Percentiles rank a stretch among this genome's conserved stretches.
phyloP scores from a whole-genome alignment of 2,329 filamentous ascomycete genomes.

The Pseudogymnoascus sp. region DNA sequence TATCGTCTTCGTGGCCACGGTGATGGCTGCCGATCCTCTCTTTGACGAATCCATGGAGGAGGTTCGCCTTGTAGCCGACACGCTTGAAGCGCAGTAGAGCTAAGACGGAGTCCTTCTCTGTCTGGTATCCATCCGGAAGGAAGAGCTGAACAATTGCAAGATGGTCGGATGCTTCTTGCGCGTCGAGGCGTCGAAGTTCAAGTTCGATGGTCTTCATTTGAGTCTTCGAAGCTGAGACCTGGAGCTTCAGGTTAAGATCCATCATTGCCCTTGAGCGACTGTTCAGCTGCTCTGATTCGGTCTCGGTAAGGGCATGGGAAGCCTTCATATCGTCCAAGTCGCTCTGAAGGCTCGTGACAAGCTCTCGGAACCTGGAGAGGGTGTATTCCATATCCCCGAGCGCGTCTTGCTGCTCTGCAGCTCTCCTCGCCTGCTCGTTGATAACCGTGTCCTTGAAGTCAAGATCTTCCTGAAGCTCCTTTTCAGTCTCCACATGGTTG shows the following conservation, averaged over 20 bases:
- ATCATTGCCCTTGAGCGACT: conserved; percentile 88
- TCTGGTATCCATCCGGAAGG: conserved; percentile 73
- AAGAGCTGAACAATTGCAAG: conserved; percentile 84
- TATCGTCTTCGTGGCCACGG: conserved; percentile 66
- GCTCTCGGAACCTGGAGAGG: conserved; percentile 76
- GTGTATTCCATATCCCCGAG: conserved; percentile 89
- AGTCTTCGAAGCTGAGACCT: conserved; percentile 81
- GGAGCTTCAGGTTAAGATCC: conserved; percentile 91
- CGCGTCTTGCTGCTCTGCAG: conserved; percentile 67
- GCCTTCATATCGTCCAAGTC: conserved; percentile 89
- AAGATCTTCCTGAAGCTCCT: conserved; percentile 88
- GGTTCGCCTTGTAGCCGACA: conserved; percentile 76
- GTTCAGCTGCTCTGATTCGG: conserved; percentile 83
- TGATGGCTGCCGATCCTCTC: conserved; percentile 65
- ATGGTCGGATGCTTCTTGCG: conserved; percentile 81
- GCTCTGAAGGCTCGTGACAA: conserved; percentile 76
- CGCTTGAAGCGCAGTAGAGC: conserved; percentile 83
- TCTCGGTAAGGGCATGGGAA: conserved; percentile 85
- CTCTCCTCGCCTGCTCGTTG: conserved; percentile 68
- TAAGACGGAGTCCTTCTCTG: conserved; percentile 78
- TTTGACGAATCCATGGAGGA: conserved; percentile 71
- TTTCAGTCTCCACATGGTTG: conserved; percentile 87
- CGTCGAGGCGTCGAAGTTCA: conserved; percentile 77
- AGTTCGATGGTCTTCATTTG: conserved; percentile 92
- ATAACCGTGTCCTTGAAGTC: conserved; percentile 82